Evolutionary conservation across 768 basidiomycete species (phyloP).

Genomic region (Serpula lacrymans): DNA sequence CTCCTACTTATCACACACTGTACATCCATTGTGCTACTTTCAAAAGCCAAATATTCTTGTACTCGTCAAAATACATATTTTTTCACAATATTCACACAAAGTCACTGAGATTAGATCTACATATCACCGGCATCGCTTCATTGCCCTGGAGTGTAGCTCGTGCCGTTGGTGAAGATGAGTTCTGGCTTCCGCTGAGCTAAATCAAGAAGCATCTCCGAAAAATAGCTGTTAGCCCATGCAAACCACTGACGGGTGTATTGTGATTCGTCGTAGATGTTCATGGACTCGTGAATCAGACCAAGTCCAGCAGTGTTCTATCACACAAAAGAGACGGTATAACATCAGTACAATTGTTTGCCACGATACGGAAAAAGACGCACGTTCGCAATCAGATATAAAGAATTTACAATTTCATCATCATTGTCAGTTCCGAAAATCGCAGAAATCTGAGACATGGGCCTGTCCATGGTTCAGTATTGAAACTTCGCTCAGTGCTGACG

Average conservation of each 20-base stretch:
- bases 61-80: no score
- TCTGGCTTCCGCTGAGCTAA: slow-evolving; percentile 70
- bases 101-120: no score
- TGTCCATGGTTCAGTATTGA: slow-evolving; percentile 15
- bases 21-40: slow-evolving; percentile 6
- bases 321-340: slow-evolving; percentile 2
- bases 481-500: neutral
- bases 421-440: slow-evolving; percentile 73
- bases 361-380: slow-evolving; percentile 36
- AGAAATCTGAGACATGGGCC: slow-evolving; percentile 80
- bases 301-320: slow-evolving; percentile 71
- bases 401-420: slow-evolving; percentile 61
- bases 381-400: slow-evolving; percentile 64
- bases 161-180: slow-evolving; percentile 54
- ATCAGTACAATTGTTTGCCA: neutral
- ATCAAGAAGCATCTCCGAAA: slow-evolving; percentile 79
- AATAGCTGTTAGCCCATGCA: slow-evolving; percentile 83
- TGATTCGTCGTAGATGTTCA: slow-evolving; percentile 53
- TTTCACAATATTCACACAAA: neutral
- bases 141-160: slow-evolving; percentile 55
- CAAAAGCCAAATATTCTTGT: no score
- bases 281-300: slow-evolving; percentile 77
- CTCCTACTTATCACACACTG: slow-evolving; percentile 1
- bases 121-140: slow-evolving; percentile 16
- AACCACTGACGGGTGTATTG: slow-evolving; percentile 75